These are phyloP conservation scores for Lactarius quietus DNA, from an alignment of 768 basidiomycete species.

Conservation along the genomic window DNA sequence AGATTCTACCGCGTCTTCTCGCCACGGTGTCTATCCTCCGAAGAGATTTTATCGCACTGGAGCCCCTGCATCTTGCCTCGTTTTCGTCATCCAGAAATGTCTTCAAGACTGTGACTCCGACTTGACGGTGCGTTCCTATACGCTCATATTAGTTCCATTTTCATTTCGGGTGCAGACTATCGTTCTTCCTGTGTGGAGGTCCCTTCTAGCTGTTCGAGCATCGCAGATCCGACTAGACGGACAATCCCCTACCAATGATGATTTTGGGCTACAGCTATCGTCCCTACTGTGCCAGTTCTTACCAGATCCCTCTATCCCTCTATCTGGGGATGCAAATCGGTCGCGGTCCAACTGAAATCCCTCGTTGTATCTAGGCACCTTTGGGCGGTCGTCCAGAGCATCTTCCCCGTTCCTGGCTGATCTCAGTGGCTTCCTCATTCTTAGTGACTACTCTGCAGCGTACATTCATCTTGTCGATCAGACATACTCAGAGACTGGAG, in stretches of 20 bases:
- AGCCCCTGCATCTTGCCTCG: slow-evolving; percentile 7
- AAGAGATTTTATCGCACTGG: slow-evolving; percentile 14
- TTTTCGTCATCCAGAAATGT: slow-evolving; percentile 2
- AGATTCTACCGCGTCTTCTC: not conserved
- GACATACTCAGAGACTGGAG: slow-evolving; percentile 13
- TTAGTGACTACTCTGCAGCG: slow-evolving; percentile 9
- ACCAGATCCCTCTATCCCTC: not conserved
- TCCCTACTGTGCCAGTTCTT: slow-evolving; percentile 3
- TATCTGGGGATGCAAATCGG: slow-evolving; percentile 9
- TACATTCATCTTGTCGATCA: slow-evolving; percentile 8
- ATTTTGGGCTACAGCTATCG: slow-evolving; percentile 1
- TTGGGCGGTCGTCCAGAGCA: slow-evolving; percentile 7
- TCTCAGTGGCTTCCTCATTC: slow-evolving; percentile 9
- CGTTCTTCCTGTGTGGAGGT: slow-evolving; percentile 5
- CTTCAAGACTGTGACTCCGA: not conserved
- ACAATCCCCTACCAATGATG: not conserved
- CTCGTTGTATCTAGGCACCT: slow-evolving; percentile 14
- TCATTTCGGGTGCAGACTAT: not conserved
- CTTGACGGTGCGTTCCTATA: slow-evolving; percentile 5
- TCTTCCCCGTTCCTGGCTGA: slow-evolving; percentile 9
- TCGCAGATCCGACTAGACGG: not conserved
- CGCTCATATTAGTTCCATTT: not conserved
- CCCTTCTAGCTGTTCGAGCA: slow-evolving; percentile 11
- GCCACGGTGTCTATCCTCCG: slow-evolving; percentile 12
- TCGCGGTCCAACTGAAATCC: slow-evolving; percentile 6